Evolutionary conservation across 164 flowering plant species (phyloP).

Genomic region (Houttuynia cordata): DNA sequence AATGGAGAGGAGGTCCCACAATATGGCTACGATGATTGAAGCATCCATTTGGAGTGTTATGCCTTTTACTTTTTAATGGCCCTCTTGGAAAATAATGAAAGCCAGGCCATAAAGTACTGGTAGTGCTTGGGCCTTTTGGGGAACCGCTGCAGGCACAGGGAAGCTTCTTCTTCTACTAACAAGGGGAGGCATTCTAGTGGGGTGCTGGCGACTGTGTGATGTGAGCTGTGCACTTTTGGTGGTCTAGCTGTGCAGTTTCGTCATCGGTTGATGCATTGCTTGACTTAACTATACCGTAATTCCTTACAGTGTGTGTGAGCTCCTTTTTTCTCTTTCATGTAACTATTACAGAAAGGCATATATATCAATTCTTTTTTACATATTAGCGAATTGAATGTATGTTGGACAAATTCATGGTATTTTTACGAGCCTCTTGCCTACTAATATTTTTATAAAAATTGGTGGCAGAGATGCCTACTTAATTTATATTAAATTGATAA

Average conservation of each 20-base stretch:
- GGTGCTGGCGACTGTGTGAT: too few relatives aligned
- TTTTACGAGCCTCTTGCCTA: too few relatives aligned
- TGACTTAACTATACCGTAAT: constrained; percentile 4
- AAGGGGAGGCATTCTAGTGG: neutral
- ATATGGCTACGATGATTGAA: too few relatives aligned
- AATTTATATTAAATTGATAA: too few relatives aligned
- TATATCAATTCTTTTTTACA: too few relatives aligned
- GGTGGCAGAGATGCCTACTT: too few relatives aligned
- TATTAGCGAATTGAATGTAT: too few relatives aligned
- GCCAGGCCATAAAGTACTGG: constrained; percentile 1
- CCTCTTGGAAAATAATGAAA: too few relatives aligned
- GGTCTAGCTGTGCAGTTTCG: constrained; percentile 1
- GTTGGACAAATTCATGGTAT: too few relatives aligned
- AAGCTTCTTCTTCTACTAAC: constrained; percentile 2
- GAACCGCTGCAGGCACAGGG: constrained; percentile 5
- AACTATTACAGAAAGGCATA: neutral
- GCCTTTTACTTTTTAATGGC: constrained; percentile 1
- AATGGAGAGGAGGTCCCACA: constrained; percentile 5
- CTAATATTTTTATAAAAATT: too few relatives aligned
- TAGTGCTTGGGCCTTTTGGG: neutral
- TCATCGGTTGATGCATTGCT: constrained; percentile 1
- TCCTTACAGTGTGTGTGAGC: neutral
- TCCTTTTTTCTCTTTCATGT: neutral
- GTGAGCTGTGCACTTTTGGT: constrained; percentile 5
- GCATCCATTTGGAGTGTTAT: too few relatives aligned